Evolutionary conservation across 176 grass and related monocot species (phyloP).

Genomic region (Cenchrus purpureus): DNA sequence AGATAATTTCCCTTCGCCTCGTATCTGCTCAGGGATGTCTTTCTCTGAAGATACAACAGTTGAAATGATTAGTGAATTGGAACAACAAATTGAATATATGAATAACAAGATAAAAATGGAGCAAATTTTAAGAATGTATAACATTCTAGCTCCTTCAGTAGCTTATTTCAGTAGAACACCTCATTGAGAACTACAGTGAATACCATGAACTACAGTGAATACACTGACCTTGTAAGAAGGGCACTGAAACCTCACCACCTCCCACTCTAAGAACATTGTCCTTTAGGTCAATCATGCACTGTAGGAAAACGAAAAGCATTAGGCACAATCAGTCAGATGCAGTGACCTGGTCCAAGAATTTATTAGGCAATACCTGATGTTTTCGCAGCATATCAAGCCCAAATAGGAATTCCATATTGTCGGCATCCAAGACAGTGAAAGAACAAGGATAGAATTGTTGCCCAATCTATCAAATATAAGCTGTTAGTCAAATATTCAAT

Average conservation of each 20-base stretch:
- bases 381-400: constrained; percentile 99
- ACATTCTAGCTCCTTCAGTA: constrained; percentile 5
- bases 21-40: constrained; percentile 87
- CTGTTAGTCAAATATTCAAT: constrained; percentile 6
- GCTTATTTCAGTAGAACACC: constrained; percentile 3
- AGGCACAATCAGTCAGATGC: constrained; percentile 10
- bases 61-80: constrained; percentile 21
- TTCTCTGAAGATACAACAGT: constrained; percentile 75
- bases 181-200: neutral
- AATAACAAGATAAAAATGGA: constrained; percentile 37
- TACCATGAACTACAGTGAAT: neutral
- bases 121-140: constrained; percentile 10
- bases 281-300: constrained; percentile 99
- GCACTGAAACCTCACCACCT: constrained; percentile 95
- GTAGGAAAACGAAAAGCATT: constrained; percentile 32
- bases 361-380: constrained; percentile 75
- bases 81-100: constrained; percentile 21
- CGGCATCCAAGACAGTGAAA: constrained; percentile 97
- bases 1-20: constrained; percentile 71
- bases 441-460: constrained; percentile 88
- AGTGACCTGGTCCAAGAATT: constrained; percentile 32
- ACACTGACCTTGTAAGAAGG: constrained; percentile 86
- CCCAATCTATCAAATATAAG: constrained; percentile 72
- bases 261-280: constrained; percentile 99
- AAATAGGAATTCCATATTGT: constrained; percentile 99